A percentile compares a stretch with the other conserved stretches of the same genome.
Evolutionary conservation across 2,329 filamentous ascomycete species (phyloP).

Genomic region (Alternaria conjuncta): DNA sequence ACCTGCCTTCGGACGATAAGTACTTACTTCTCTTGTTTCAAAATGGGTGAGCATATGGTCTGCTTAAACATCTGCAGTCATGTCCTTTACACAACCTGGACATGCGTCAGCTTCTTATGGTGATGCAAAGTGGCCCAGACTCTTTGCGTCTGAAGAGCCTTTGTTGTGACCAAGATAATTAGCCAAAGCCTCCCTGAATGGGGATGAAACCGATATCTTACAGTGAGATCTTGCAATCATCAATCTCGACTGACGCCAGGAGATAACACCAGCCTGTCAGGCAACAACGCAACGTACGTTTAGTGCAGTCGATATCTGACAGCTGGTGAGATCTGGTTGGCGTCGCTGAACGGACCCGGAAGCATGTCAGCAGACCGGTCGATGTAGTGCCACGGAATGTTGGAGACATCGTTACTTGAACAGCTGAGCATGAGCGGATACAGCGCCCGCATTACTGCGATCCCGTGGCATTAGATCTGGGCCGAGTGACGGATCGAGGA

Average conservation of each 20-base stretch:
- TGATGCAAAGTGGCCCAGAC: not conserved
- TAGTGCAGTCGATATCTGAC: not conserved
- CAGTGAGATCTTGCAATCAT: not conserved
- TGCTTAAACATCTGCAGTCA: not conserved
- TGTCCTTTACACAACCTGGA: not conserved
- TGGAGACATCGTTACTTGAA: not conserved
- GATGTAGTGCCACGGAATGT: not conserved
- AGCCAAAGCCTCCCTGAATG: not conserved
- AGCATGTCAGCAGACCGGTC: not conserved
- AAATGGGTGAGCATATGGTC: not conserved
- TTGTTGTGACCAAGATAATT: not conserved
- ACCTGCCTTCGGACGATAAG: not conserved
- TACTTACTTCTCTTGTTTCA: too few species aligned
- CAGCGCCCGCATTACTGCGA: not conserved
- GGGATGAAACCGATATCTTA: not conserved
- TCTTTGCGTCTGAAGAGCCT: not conserved
- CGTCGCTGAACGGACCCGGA: not conserved
- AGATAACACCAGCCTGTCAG: not conserved
- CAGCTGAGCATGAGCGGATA: not conserved
- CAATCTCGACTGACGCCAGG: not conserved
- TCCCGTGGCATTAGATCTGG: not conserved
- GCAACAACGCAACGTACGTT: not conserved
- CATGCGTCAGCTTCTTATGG: not conserved
- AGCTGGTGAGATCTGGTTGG: not conserved
- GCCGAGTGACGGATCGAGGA: not conserved